Percentiles rank a stretch among this genome's conserved stretches.
phyloP scores from a whole-genome alignment of 2,329 filamentous ascomycete species.

The Chaetoscypha palmicola region DNA sequence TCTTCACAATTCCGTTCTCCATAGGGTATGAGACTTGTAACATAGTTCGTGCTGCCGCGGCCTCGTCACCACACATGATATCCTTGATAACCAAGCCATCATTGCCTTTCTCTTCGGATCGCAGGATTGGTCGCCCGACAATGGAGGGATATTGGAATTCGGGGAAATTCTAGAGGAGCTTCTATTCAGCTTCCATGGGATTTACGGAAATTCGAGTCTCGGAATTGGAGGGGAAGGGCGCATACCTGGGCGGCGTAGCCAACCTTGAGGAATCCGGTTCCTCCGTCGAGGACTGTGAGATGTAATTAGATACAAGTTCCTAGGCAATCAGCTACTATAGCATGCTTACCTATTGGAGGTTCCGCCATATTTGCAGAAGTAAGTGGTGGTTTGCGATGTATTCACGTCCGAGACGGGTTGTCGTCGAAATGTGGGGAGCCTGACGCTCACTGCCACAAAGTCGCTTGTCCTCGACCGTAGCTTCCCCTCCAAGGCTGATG shows the following conservation, averaged over 20 bases:
- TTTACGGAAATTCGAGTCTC: neutral
- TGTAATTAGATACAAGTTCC: too few species aligned
- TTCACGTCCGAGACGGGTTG: neutral
- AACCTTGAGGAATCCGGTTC: slow-evolving; percentile 99
- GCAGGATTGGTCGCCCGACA: slow-evolving; percentile 93
- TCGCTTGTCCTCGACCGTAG: neutral
- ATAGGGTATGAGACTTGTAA: slow-evolving; percentile 98
- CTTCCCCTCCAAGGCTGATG: slow-evolving; percentile 6
- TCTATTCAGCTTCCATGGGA: slow-evolving; percentile 5
- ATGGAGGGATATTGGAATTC: slow-evolving; percentile 98
- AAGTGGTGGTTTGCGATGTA: slow-evolving; percentile 9
- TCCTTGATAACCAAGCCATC: slow-evolving; percentile 79
- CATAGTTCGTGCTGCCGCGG: slow-evolving; percentile 90
- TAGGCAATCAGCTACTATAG: too few species aligned
- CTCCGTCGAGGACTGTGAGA: slow-evolving; percentile 87
- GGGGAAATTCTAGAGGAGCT: slow-evolving; percentile 73
- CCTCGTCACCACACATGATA: slow-evolving; percentile 99
- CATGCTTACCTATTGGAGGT: slow-evolving; percentile 33
- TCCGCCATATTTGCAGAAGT: slow-evolving; percentile 30
- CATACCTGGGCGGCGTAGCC: slow-evolving; percentile 86
- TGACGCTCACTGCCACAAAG: neutral
- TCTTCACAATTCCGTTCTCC: slow-evolving; percentile 99
- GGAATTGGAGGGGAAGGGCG: slow-evolving; percentile 14
- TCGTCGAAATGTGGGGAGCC: slow-evolving; percentile 3
- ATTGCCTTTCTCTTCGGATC: slow-evolving; percentile 74